These are phyloP conservation scores for Colletotrichum euphorbiae DNA, from an alignment of 2,329 filamentous ascomycete species.

Conservation along the genomic window DNA sequence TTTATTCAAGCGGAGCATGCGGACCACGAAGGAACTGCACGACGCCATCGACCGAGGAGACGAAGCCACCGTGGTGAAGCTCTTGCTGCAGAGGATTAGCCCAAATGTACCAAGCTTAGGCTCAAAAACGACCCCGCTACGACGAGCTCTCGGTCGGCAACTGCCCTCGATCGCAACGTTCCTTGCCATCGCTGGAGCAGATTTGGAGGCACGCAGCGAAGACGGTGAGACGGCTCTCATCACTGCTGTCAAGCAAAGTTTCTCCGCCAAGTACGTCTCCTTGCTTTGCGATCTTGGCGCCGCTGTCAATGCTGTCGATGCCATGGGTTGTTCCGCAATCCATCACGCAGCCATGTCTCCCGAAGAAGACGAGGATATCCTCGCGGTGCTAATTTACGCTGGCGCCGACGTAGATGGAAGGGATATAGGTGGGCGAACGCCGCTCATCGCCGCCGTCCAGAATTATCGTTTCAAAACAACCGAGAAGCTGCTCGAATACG, in stretches of 20 bases:
- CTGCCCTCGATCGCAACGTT: conserved; percentile 41
- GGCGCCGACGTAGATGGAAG: conserved; percentile 40
- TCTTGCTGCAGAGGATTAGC: conserved; percentile 41
- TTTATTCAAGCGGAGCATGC: conserved; percentile 34
- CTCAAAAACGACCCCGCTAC: conserved; percentile 40
- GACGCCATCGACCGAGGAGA: conserved; percentile 43
- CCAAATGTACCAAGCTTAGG: conserved; percentile 40
- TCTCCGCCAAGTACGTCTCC: conserved; percentile 42
- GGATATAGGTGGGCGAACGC: conserved; percentile 41
- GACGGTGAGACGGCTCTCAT: conserved; percentile 42
- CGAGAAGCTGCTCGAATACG: conserved; percentile 40
- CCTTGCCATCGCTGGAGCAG: conserved; percentile 42
- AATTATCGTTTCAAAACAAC: conserved; percentile 34
- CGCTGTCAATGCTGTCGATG: conserved; percentile 41
- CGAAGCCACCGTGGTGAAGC: conserved; percentile 40
- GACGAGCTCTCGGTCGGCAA: conserved; percentile 41
- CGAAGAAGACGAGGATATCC: conserved; percentile 41
- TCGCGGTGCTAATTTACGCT: conserved; percentile 41
- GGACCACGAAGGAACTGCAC: conserved; percentile 41
- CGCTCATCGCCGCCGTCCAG: conserved; percentile 42
- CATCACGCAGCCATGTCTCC: conserved; percentile 42
- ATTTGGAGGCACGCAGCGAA: conserved; percentile 39
- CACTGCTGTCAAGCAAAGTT: conserved; percentile 38
- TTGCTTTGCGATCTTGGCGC: conserved; percentile 44
- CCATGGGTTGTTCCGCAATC: conserved; percentile 41